Evolutionary conservation across 495 filamentous ascomycete genomes (phyloP), one percentile per base, ranked within the genome.

Genomic region (Entonaema liquescens): DNA sequence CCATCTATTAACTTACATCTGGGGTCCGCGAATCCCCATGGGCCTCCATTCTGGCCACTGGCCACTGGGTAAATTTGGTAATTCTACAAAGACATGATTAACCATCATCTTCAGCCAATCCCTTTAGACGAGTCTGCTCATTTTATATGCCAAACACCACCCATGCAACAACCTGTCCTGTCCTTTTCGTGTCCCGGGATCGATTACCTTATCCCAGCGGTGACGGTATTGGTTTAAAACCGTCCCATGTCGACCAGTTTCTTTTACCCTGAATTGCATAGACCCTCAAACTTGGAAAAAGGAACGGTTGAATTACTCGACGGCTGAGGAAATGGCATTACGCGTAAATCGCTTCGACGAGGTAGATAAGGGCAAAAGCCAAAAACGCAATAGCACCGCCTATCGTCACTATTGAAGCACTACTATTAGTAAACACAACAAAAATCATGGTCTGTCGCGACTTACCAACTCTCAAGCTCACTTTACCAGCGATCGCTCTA

Each of bases 401-500:
- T 12, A 99, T 84, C 23, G 95, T 99, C 25, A 99, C 95, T 99
- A 72, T 29, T 35, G 19, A 44, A 54, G 5, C 42, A 15, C 38
- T 77, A 75, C 80, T 72, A 66, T 74, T 70, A 81, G 76, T 40
- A 31, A 15, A 52, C 6, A 1, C 31, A 33, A 33, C 11, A 7
- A 33, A n/a, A 13, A 13, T 2, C 12, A 21, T n/a, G 5, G 19
- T 23, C 8, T 33, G 17, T 12, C 7, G 23, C 50, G 44, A 94
- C 95, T 86, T 88, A 98, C 95, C 93, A 85, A 96, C 92, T 85
- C 93, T 91, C 81, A 99, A 88, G 85, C 94, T 98, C 63, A 99
- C 96, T 79, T 86, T 89, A 21, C 95, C 95, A 49, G 95, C 95
- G 74, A 99, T 91, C 58, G 95, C 95, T 70, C 93, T 84, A 38